Evolutionary conservation across 352 stramenopile genomes (phyloP), one percentile per base, ranked within the genome.

Genomic region (Globisporangium polare): DNA sequence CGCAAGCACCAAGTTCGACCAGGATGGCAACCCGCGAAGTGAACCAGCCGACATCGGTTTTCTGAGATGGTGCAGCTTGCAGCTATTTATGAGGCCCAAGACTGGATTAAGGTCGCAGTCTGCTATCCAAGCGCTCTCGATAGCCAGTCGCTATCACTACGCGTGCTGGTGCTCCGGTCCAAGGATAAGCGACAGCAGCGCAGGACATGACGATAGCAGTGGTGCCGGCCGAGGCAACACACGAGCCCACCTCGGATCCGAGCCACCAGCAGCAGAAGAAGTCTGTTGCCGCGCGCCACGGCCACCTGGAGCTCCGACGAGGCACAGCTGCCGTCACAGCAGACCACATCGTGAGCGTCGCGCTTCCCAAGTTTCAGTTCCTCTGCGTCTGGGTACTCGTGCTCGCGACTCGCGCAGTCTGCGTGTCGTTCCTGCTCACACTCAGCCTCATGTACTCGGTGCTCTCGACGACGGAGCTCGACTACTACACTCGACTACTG

Each of bases 401-500:
- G 29, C 39, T 54, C 43, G 13, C n/a, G 8, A 33, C 62, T 10
- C 59, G 51, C 31, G 35, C 33, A 3, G 13, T 61, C 15, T 64
- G 46, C 33, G 22, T 18, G 10, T 22, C 53, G 7, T 68, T 61
- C 39, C 27, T 65, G 29, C 37, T 68, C 37, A 46, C 22, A 5
- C 22, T 56, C 7, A 51, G n/a, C 12, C 46, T 53, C 3, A 4
- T 65, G 18, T 68, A 68, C 54, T 12, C 35, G 13, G 29, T 53
- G 26, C 54, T 71, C 27, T 51, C 53, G 12, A 39, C 53, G 8
- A 17, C 22, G 0, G 43, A 64, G 46, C 53, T 71, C 39, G 47
- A 64, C 33, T 71, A 66, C 53, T 71, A 68, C 37, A 42, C 58
- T 54, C 53, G 58, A 0, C 39, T 68, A 26, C 27, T 71, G 2